Percentiles rank a stretch among this genome's conserved stretches.
These are phyloP conservation scores for Chaetomiaceae sp. DNA, from an alignment of 2,329 filamentous ascomycete species.

Conservation along the genomic window DNA sequence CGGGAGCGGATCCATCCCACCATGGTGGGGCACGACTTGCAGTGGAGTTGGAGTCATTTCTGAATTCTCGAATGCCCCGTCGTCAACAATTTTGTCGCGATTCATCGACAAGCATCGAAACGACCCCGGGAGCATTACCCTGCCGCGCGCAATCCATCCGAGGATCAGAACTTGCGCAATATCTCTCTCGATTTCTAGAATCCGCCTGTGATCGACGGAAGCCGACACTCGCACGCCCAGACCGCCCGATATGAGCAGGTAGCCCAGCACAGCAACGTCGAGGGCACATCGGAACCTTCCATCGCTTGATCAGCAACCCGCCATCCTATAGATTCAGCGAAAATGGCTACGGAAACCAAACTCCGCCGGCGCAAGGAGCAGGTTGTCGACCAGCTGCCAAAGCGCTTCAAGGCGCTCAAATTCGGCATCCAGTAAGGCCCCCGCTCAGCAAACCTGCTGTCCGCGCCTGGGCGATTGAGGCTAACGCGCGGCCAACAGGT, in stretches of 20 bases:
- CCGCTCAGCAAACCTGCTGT: neutral
- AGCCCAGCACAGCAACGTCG: conserved; percentile 16
- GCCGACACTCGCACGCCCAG: neutral
- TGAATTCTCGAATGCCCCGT: conserved; percentile 19
- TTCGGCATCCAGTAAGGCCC: conserved; percentile 80
- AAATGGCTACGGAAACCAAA: conserved; percentile 16
- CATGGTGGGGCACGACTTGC: conserved; percentile 26
- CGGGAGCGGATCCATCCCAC: conserved; percentile 1
- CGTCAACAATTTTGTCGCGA: conserved; percentile 22
- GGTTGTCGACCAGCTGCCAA: conserved; percentile 81
- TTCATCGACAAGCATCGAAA: neutral
- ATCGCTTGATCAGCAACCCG: neutral
- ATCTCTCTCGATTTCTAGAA: neutral
- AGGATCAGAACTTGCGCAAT: too few relatives aligned
- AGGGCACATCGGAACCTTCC: conserved; percentile 11
- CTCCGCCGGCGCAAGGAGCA: conserved; percentile 62
- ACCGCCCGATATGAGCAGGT: conserved; percentile 23
- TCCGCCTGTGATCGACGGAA: neutral
- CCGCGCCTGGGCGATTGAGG: neutral
- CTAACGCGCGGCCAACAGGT: conserved; percentile 45
- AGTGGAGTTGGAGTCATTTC: conserved; percentile 21
- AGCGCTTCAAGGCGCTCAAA: conserved; percentile 87
- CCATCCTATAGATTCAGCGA: neutral
- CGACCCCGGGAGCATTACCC: neutral
- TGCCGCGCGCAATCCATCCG: neutral